Evolutionary conservation across 2,329 filamentous ascomycete species (phyloP), one percentile per base, ranked within the genome.

Genomic region (Capronia coronata): DNA sequence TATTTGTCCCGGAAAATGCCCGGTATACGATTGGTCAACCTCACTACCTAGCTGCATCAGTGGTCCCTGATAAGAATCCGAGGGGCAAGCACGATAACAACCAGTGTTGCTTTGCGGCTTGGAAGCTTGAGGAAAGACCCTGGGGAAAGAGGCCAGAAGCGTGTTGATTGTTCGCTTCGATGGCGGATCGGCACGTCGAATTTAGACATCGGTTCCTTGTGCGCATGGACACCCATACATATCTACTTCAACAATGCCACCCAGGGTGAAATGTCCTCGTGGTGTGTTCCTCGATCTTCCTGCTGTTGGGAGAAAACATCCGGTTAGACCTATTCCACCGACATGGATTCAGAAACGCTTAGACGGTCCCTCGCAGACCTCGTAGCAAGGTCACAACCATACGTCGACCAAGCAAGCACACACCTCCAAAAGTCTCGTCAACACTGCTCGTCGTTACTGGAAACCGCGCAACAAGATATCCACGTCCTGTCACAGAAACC

Each of bases 401-500:
- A 56, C 35, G 32, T 56, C 23, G 39, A 54, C 8, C 40, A 49
- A 29, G 48, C 46, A 5, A 56, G 40, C 23, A 25, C 25, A 14
- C 50, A 56, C 0, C 23, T 56, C 2, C 41, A 49, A 32, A 46
- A 46, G 42, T 47, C 54, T 2, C 37, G 44, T 37, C 44, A 49
- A 21, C 54, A 56, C 29, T 56, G 54, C 43, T 44, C 51, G 11
- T 51, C 54, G 13, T 27, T 50, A 5, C 16, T 52, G 7, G 43
- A 51, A 35, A 45, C 48, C 2, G 50, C 51, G 6, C 51, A 54
- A 27, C 30, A 25, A 22, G 56, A 47, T 47, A 60, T 46, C 56
- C 59, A 19, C 59, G 61, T 43, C 46, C 1, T 51, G 66, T 44
- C 54, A 19, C 27, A 44, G 32, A 48, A 48, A 45, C 43, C 49